Conservation (phyloP, 108 stramenopile species). For the Nitzschia inconspicua region DNA sequence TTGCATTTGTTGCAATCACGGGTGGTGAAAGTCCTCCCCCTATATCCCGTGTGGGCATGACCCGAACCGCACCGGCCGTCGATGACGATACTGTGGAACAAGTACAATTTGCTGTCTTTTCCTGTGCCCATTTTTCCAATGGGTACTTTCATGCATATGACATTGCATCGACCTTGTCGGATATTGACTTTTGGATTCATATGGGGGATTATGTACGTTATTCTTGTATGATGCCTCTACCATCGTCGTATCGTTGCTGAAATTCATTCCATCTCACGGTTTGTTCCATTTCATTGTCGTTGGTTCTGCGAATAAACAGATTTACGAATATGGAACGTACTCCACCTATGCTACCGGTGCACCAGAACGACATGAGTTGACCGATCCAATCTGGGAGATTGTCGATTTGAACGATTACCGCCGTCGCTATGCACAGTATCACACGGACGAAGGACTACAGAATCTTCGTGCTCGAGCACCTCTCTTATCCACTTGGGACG, state of each 20-base stretch:
- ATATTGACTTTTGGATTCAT: constrained; percentile 32
- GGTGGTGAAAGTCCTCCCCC: too few relatives aligned
- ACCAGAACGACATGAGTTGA: background rate
- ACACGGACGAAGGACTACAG: constrained; percentile 23
- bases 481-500: constrained; percentile 21
- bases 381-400: constrained; percentile 23
- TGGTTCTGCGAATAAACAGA: background rate
- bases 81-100: constrained; percentile 15
- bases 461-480: constrained; percentile 27
- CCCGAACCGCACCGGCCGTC: constrained; percentile 19
- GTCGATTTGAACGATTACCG: constrained; percentile 25
- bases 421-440: constrained; percentile 6
- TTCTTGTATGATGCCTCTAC: background rate
- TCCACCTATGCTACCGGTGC: constrained; percentile 13
- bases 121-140: constrained; percentile 22
- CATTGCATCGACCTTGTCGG: constrained; percentile 15
- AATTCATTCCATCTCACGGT: too few relatives aligned
- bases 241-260: background rate
- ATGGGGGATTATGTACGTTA: constrained; percentile 22
- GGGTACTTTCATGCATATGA: constrained; percentile 41
- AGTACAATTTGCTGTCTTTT: constrained; percentile 23
- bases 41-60: constrained; percentile 27
- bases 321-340: constrained; percentile 22
- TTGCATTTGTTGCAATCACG: constrained; percentile 14
- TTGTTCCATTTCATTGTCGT: too few relatives aligned